Evolutionary conservation across 2,329 filamentous ascomycete species (phyloP).

Genomic region (Cladosporium sp.): DNA sequence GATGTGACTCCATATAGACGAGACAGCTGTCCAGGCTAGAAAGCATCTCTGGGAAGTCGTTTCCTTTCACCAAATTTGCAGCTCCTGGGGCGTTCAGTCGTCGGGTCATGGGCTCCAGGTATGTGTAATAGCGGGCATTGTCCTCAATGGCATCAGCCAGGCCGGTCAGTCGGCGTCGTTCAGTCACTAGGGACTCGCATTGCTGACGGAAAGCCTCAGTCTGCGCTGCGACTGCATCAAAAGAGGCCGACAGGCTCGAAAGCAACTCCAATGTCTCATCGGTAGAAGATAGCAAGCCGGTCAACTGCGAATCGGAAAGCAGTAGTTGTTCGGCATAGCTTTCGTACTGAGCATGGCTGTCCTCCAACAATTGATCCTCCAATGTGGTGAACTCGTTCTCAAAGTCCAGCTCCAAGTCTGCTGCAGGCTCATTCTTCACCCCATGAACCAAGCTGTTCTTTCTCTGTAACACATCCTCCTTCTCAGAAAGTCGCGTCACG

Average conservation of each 20-base stretch:
- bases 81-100: conserved; percentile 90
- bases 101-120: conserved; percentile 86
- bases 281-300: conserved; percentile 74
- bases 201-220: conserved; percentile 91
- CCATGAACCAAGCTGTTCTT: conserved; percentile 40
- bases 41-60: conserved; percentile 85
- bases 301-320: conserved; percentile 78
- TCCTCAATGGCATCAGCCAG: conserved; percentile 83
- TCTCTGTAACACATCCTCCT: conserved; percentile 48
- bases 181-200: conserved; percentile 81
- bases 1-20: conserved; percentile 85
- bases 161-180: conserved; percentile 75
- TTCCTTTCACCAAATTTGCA: conserved; percentile 77
- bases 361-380: conserved; percentile 70
- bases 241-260: conserved; percentile 78
- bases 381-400: conserved; percentile 59
- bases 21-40: conserved; percentile 86
- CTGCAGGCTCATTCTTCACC: not conserved
- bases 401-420: conserved; percentile 53
- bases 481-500: conserved; percentile 57
- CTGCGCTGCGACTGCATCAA: conserved; percentile 82
- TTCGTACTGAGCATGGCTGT: conserved; percentile 83
- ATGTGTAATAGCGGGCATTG: conserved; percentile 92
- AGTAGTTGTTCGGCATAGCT: conserved; percentile 81
- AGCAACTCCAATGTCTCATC: conserved; percentile 73